Conservation (phyloP, 345 rosid species). For the Moricandia arvensis region DNA sequence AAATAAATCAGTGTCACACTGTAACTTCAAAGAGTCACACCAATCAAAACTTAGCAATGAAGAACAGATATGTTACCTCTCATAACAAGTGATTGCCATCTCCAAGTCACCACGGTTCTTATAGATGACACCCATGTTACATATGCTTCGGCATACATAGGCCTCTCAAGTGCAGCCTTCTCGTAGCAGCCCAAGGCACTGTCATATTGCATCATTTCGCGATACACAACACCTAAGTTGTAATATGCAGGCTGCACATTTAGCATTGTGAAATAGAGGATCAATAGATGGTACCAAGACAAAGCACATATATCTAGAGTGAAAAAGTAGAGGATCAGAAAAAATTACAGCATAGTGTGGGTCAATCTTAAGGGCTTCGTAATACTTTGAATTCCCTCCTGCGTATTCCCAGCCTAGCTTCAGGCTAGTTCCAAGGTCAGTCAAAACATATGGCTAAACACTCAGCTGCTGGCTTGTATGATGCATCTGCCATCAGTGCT, state of each 20-base stretch:
- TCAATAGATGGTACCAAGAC: too few species aligned
- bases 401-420: too few species aligned
- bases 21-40: constrained; percentile 20
- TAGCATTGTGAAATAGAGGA: too few species aligned
- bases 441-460: constrained; percentile 91
- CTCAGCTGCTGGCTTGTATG: constrained; percentile 91
- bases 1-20: constrained; percentile 11
- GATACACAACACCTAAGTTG: constrained; percentile 96
- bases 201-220: constrained; percentile 99
- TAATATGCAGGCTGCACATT: constrained; percentile 99
- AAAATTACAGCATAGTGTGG: too few species aligned
- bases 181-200: constrained; percentile 90
- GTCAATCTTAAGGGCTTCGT: too few species aligned
- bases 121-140: too few species aligned
- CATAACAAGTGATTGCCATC: too few species aligned
- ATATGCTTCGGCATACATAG: constrained; percentile 98
- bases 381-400: too few species aligned
- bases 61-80: too few species aligned
- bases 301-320: too few species aligned
- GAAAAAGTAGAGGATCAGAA: too few species aligned
- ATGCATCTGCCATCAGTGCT: constrained; percentile 79
- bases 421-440: constrained; percentile 96
- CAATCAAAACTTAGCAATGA: constrained; percentile 2
- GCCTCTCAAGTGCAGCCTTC: constrained; percentile 96
- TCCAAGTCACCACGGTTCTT: too few species aligned